Percentiles rank a stretch among this genome's conserved stretches.
phyloP scores from a whole-genome alignment of 208 protist genomes.

The Trypanosomatidae sp. region DNA sequence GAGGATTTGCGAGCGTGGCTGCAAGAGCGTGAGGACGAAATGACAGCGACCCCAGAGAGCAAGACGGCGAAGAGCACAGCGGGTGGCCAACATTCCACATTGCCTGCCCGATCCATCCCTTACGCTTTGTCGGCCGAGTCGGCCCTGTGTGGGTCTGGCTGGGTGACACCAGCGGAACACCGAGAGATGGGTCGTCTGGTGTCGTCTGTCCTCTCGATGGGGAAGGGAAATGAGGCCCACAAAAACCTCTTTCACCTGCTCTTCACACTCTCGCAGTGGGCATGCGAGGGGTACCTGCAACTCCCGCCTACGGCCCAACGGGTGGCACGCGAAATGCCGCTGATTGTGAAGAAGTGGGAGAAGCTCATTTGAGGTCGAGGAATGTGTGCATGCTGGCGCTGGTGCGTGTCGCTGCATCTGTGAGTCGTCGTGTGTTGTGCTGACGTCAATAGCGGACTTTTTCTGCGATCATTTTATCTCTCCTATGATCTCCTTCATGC shows the following conservation, averaged over 20 bases:
- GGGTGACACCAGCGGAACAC: slow-evolving; percentile 32
- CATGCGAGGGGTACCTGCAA: slow-evolving; percentile 31
- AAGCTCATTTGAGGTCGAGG: slow-evolving; percentile 1
- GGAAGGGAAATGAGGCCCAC: slow-evolving; percentile 14
- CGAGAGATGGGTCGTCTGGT: slow-evolving; percentile 36
- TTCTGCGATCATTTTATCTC: neutral
- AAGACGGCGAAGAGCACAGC: neutral
- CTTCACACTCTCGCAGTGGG: slow-evolving; percentile 51
- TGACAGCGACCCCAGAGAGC: slow-evolving; percentile 1
- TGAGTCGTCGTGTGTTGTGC: neutral
- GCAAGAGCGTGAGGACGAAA: slow-evolving; percentile 13
- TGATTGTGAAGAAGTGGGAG: slow-evolving; percentile 31
- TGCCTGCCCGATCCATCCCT: neutral
- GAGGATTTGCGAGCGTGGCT: slow-evolving; percentile 18
- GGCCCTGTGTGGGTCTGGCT: slow-evolving; percentile 23
- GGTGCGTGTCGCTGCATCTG: neutral
- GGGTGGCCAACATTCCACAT: neutral
- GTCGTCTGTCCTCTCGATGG: slow-evolving; percentile 16
- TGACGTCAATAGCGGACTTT: neutral
- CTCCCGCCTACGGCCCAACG: slow-evolving; percentile 15
- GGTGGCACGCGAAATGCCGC: slow-evolving; percentile 52
- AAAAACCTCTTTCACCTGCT: slow-evolving; percentile 49
- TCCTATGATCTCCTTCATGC: neutral
- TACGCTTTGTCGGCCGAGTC: neutral
- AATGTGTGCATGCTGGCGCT: neutral